These are phyloP conservation scores for Teratosphaeria zuluensis DNA, from an alignment of 2,329 filamentous ascomycete species.

Conservation along the genomic window DNA sequence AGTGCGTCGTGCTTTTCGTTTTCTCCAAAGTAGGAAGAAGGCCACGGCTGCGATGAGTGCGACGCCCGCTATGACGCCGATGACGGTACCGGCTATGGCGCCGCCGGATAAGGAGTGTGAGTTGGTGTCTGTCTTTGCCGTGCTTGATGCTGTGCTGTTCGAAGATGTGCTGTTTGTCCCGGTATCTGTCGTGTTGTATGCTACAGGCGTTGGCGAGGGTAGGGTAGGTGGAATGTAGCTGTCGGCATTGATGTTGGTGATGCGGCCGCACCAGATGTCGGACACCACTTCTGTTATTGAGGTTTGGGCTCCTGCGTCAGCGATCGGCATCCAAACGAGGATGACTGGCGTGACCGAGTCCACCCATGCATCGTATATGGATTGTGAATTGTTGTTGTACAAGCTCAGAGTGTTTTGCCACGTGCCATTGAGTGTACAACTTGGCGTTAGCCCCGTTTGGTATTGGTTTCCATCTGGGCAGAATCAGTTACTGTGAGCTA, in stretches of 20 bases:
- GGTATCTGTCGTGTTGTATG: background rate
- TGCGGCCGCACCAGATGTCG: background rate
- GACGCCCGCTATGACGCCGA: background rate
- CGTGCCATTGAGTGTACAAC: background rate
- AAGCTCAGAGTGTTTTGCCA: background rate
- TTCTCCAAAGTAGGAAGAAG: background rate
- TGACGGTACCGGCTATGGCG: background rate
- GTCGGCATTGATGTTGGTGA: background rate
- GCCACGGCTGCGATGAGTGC: background rate
- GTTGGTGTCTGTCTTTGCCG: background rate
- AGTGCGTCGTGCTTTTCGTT: background rate
- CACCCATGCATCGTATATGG: background rate
- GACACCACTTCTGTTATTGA: background rate
- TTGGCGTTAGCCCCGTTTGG: background rate
- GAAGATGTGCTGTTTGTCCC: background rate
- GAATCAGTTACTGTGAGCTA: background rate
- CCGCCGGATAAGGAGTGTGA: background rate
- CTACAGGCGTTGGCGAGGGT: background rate
- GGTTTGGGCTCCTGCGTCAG: background rate
- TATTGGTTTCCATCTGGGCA: background rate
- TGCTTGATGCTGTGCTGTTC: background rate
- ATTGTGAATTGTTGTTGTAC: background rate
- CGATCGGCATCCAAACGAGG: background rate
- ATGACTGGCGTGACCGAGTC: background rate
- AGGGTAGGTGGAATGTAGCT: background rate